These are phyloP conservation scores for Mycena crocata DNA, from an alignment of 768 basidiomycete genomes.

Conservation along the genomic window DNA sequence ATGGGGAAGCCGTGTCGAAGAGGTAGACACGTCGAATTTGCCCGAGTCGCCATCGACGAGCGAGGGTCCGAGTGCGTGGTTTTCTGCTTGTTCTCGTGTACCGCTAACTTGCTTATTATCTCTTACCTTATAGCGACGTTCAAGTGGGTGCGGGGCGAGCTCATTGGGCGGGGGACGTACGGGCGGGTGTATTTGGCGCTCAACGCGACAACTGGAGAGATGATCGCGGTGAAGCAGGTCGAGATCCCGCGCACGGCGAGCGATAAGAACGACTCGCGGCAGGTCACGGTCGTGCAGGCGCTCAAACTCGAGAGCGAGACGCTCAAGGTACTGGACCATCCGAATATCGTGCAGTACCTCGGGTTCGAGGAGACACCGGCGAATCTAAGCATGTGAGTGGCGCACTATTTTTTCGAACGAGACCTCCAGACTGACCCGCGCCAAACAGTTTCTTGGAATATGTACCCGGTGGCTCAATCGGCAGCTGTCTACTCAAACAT, in stretches of 20 bases:
- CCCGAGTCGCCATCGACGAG: constrained; percentile 68
- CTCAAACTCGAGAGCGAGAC: constrained; percentile 96
- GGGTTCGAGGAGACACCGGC: constrained; percentile 92
- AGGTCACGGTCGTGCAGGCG: constrained; percentile 88
- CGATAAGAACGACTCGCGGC: constrained; percentile 90
- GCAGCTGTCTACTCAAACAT: constrained; percentile 89
- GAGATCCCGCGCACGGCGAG: constrained; percentile 92
- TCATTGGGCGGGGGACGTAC: constrained; percentile 97
- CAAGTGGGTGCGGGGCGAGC: constrained; percentile 98
- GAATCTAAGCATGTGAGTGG: constrained; percentile 90
- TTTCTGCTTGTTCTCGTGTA: constrained; percentile 20
- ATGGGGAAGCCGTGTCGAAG: constrained; percentile 94
- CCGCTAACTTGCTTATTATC: constrained; percentile 16
- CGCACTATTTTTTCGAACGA: not conserved
- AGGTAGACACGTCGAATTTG: constrained; percentile 83
- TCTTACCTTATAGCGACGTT: constrained; percentile 74
- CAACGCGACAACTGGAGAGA: constrained; percentile 96
- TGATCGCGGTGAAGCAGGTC: constrained; percentile 99
- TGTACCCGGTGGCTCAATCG: constrained; percentile 96
- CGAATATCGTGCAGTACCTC: constrained; percentile 97
- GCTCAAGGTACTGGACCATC: constrained; percentile 95
- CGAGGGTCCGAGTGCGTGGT: constrained; percentile 76
- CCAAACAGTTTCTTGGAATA: constrained; percentile 95
- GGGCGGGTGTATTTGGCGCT: constrained; percentile 96
- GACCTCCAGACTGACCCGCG: constrained; percentile 13